These are phyloP conservation scores for Aschersonia sp. DNA, from an alignment of 2,329 filamentous ascomycete genomes.

Conservation along the genomic window DNA sequence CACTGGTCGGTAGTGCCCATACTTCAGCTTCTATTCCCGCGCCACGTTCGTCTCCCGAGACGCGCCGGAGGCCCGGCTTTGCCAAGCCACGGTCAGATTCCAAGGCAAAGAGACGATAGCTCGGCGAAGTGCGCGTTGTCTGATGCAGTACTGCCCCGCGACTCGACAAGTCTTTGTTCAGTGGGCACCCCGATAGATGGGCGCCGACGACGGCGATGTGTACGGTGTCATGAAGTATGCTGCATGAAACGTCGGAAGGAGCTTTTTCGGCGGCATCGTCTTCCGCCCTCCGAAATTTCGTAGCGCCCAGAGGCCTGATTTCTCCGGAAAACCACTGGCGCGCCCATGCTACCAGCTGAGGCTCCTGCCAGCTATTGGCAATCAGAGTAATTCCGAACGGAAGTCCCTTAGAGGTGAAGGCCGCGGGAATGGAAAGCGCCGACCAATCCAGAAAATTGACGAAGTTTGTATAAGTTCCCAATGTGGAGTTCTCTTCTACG, in stretches of 20 bases:
- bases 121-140: conserved; percentile 13
- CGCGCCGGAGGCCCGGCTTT: conserved; percentile 19
- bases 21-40: conserved; percentile 18
- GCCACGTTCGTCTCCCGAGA: conserved; percentile 8
- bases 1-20: conserved; percentile 16
- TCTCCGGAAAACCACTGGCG: conserved; percentile 12
- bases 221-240: neutral
- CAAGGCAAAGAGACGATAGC: conserved; percentile 16
- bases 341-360: conserved; percentile 14
- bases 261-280: too few relatives aligned
- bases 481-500: conserved; percentile 34
- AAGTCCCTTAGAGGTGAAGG: conserved; percentile 19
- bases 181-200: conserved; percentile 18
- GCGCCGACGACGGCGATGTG: conserved; percentile 19
- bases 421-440: conserved; percentile 37
- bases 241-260: too few relatives aligned
- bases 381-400: conserved; percentile 24
- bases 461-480: conserved; percentile 45
- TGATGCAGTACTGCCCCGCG: conserved; percentile 13
- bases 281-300: conserved; percentile 3
- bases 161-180: conserved; percentile 17
- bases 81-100: conserved; percentile 6
- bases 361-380: conserved; percentile 19
- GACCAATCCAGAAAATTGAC: conserved; percentile 46
- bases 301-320: conserved; percentile 13